Percentiles rank a stretch among this genome's conserved stretches.
Evolutionary conservation across 257 asterid species (phyloP).

Genomic region (Salvia splendens): DNA sequence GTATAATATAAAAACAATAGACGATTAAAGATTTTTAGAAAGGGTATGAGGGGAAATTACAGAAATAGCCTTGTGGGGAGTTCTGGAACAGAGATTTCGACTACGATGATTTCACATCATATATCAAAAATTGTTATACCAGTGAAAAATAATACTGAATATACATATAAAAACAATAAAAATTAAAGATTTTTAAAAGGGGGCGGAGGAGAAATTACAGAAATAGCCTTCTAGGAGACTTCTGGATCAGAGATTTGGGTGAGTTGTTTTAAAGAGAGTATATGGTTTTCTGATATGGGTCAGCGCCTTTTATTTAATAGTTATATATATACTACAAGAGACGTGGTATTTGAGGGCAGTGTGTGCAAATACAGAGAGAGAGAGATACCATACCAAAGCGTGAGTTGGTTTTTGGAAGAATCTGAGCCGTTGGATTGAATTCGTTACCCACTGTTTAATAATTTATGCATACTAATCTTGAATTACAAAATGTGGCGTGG

Average conservation of each 20-base stretch:
- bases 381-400: constrained; percentile 23
- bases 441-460: constrained; percentile 33
- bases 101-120: too few relatives aligned
- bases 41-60: constrained; percentile 39
- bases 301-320: constrained; percentile 36
- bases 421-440: constrained; percentile 45
- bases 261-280: too few relatives aligned
- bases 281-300: constrained; percentile 26
- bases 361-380: constrained; percentile 23
- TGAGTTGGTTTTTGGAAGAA: constrained; percentile 28
- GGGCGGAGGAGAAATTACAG: too few relatives aligned
- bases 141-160: too few relatives aligned
- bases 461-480: constrained; percentile 53
- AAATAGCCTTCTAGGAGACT: too few relatives aligned
- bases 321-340: constrained; percentile 19
- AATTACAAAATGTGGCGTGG: constrained; percentile 29
- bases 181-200: too few relatives aligned
- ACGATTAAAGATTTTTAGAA: neutral
- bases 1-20: neutral
- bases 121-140: too few relatives aligned
- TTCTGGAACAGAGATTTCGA: constrained; percentile 37
- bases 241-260: too few relatives aligned
- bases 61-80: constrained; percentile 47
- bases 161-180: too few relatives aligned
- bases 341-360: constrained; percentile 24